Evolutionary conservation across 1,284 basidiomycete genomes (phyloP).

Genomic region (Tilletia indica): DNA sequence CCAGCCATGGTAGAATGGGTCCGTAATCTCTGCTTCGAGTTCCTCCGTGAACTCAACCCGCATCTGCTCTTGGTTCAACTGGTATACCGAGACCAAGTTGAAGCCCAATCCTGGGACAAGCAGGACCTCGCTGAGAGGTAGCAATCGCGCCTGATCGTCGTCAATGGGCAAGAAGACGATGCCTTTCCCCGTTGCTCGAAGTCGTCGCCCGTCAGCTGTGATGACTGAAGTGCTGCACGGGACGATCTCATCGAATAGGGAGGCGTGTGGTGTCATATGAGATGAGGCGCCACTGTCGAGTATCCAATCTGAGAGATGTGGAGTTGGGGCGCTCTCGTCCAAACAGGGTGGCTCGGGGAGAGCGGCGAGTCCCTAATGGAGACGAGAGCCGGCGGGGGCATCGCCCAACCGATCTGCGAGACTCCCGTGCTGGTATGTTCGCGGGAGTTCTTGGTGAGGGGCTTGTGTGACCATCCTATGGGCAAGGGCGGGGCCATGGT

Average conservation of each 20-base stretch:
- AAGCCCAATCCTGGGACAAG: background rate
- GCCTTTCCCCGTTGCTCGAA: background rate
- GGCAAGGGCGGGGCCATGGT: too few species aligned
- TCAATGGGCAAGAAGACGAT: background rate
- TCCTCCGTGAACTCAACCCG: background rate
- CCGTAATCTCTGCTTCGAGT: conserved; percentile 2
- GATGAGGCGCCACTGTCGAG: background rate
- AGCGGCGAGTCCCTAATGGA: background rate
- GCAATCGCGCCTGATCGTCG: background rate
- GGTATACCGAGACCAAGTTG: conserved; percentile 7
- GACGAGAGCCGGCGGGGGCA: background rate
- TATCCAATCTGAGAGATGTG: background rate
- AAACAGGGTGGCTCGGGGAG: background rate
- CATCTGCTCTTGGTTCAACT: background rate
- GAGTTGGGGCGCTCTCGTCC: background rate
- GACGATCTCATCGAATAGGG: background rate
- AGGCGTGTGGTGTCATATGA: background rate
- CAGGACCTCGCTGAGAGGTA: background rate
- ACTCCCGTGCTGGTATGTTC: too few species aligned
- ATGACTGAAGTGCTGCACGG: background rate
- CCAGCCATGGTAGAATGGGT: background rate
- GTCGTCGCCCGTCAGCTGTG: conserved; percentile 1
- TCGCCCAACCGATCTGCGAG: too few species aligned
- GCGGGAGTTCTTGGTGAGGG: too few species aligned
- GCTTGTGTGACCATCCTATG: too few species aligned